These are phyloP conservation scores for Trametopsis cervina DNA, from an alignment of 768 basidiomycete species.

Conservation along the genomic window DNA sequence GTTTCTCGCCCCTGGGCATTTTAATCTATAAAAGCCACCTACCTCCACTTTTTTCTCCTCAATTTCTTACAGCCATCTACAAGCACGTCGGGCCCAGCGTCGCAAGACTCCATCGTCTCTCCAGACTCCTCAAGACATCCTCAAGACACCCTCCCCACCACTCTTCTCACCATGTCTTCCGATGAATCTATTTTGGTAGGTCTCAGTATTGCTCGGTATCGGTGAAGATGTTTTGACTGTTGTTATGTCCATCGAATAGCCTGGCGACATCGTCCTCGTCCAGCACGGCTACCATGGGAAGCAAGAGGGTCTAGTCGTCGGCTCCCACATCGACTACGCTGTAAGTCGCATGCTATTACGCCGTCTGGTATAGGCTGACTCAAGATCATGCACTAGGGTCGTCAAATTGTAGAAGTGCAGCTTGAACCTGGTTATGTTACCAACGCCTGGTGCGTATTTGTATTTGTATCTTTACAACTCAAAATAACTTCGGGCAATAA, in stretches of 20 bases:
- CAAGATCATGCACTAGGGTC: constrained; percentile 44
- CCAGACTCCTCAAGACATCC: constrained; percentile 13
- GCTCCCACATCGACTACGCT: constrained; percentile 61
- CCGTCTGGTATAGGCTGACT: background rate
- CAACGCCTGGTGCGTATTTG: constrained; percentile 48
- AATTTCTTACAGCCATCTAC: constrained; percentile 22
- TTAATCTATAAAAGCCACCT: constrained; percentile 43
- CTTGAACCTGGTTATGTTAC: constrained; percentile 64
- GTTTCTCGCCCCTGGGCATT: constrained; percentile 31
- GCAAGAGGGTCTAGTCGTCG: constrained; percentile 76
- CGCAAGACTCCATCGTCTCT: constrained; percentile 14
- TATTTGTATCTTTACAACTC: no score
- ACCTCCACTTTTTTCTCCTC: constrained; percentile 17
- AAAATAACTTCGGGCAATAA: no score
- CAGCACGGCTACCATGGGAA: constrained; percentile 54
- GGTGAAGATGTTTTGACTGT: background rate
- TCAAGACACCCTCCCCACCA: constrained; percentile 15
- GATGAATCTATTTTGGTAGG: constrained; percentile 11
- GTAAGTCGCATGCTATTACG: no score
- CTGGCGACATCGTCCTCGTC: constrained; percentile 79
- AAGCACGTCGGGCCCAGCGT: constrained; percentile 17
- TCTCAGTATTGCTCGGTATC: background rate
- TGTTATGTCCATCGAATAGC: constrained; percentile 28
- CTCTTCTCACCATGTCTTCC: constrained; percentile 25
- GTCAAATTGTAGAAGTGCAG: constrained; percentile 78